These are phyloP conservation scores for Backusella australiensis DNA, from an alignment of 192 early-diverging fungal species.

Conservation along the genomic window DNA sequence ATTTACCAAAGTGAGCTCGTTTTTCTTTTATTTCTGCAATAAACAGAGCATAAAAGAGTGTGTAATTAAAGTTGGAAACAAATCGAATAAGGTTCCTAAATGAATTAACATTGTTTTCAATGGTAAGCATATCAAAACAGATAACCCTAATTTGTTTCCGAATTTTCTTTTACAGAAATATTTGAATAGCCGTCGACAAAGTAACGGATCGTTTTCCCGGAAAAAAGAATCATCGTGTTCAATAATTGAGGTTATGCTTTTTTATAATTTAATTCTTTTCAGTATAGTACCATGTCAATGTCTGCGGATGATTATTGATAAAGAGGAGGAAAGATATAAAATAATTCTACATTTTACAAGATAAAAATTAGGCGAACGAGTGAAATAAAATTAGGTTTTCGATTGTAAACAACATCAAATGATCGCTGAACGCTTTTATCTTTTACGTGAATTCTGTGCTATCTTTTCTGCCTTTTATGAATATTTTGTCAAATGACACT, in stretches of 20 bases:
- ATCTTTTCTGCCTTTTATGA: conserved; percentile 5
- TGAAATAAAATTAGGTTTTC: not conserved
- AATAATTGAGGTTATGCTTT: not conserved
- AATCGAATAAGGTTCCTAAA: not conserved
- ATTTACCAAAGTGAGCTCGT: not conserved
- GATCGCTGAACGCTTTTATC: not conserved
- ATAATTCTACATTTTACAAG: not conserved
- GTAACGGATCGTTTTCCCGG: not conserved
- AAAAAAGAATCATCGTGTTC: not conserved
- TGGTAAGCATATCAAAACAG: not conserved
- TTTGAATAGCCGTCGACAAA: not conserved
- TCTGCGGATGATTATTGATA: not conserved
- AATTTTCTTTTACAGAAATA: not conserved
- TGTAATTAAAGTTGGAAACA: not conserved
- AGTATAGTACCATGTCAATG: not conserved
- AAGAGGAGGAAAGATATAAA: not conserved
- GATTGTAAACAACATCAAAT: not conserved
- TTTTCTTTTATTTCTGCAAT: not conserved
- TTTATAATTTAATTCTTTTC: not conserved
- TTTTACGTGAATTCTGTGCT: not conserved
- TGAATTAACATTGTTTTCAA: not conserved
- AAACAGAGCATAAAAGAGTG: not conserved
- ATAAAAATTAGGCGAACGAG: not conserved
- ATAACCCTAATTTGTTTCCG: not conserved
- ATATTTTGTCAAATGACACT: not conserved